Conservation (phyloP, 345 rosid species). For the Conringia planisiliqua region DNA sequence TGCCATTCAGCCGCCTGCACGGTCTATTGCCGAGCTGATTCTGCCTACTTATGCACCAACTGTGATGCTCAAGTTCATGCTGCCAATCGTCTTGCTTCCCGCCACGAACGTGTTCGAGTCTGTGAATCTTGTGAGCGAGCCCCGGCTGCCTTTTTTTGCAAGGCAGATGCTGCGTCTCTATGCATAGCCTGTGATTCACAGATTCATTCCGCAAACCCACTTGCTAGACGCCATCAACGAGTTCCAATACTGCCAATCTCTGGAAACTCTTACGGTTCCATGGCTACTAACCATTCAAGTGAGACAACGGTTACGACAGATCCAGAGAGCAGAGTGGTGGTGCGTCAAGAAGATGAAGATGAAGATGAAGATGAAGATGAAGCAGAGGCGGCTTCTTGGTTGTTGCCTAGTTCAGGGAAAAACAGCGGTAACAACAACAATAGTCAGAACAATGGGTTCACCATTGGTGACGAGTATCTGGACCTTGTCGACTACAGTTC, state of each 20-base stretch:
- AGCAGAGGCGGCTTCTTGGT: conserved; percentile 88
- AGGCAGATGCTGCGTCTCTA: conserved; percentile 93
- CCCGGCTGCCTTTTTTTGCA: conserved; percentile 83
- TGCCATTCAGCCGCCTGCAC: conserved; percentile 75
- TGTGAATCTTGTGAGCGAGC: conserved; percentile 85
- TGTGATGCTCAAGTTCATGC: conserved; percentile 79
- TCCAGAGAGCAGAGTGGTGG: conserved; percentile 32
- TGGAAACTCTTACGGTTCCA: conserved; percentile 26
- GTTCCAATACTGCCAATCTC: conserved; percentile 59
- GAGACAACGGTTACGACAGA: conserved; percentile 20
- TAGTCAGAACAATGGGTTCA: conserved; percentile 35
- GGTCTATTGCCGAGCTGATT: conserved; percentile 80
- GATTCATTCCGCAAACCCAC: conserved; percentile 88
- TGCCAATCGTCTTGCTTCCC: conserved; percentile 74
- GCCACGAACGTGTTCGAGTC: conserved; percentile 86
- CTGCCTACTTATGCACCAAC: conserved; percentile 65
- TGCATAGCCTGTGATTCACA: conserved; percentile 74
- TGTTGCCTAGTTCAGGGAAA: conserved; percentile 46
- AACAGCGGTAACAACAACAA: conserved; percentile 32
- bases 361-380: conserved; percentile 46
- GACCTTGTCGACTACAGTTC: conserved; percentile 65
- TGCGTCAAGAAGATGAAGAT: conserved; percentile 45
- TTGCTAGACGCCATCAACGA: conserved; percentile 90
- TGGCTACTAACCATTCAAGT: conserved; percentile 22
- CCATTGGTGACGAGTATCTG: conserved; percentile 62